These are phyloP conservation scores for Fraxinus quadrangulata DNA, from an alignment of 257 asterid species.

Conservation along the genomic window DNA sequence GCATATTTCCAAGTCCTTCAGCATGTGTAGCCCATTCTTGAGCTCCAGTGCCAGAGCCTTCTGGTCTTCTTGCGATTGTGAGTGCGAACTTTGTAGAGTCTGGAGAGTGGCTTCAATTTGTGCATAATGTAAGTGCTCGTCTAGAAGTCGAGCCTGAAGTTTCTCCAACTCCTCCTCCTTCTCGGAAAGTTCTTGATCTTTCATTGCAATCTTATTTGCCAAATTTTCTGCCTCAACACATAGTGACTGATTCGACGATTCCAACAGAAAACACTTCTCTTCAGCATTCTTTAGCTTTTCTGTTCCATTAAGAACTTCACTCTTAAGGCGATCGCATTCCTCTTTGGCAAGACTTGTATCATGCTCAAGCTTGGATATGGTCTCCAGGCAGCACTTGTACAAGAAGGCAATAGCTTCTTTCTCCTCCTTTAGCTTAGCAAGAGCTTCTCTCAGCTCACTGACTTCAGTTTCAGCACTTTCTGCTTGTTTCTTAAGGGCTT, in stretches of 20 bases:
- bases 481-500: conserved; percentile 48
- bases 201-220: conserved; percentile 59
- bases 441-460: conserved; percentile 47
- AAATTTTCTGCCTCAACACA: conserved; percentile 68
- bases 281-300: conserved; percentile 53
- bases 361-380: conserved; percentile 62
- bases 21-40: conserved; percentile 52
- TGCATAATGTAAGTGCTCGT: conserved; percentile 50
- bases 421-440: conserved; percentile 54
- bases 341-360: conserved; percentile 50
- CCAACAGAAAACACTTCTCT: conserved; percentile 56
- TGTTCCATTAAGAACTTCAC: conserved; percentile 46
- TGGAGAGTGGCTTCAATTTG: conserved; percentile 68
- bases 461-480: conserved; percentile 69
- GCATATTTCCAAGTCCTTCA: conserved; percentile 58
- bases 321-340: conserved; percentile 61
- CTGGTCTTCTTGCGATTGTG: conserved; percentile 72
- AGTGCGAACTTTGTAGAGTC: conserved; percentile 54
- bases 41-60: conserved; percentile 65
- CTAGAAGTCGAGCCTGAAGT: conserved; percentile 57
- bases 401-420: conserved; percentile 63
- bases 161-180: conserved; percentile 78
- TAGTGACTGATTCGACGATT: conserved; percentile 64
- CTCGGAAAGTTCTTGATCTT: conserved; percentile 69
- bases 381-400: conserved; percentile 66